These are phyloP conservation scores for Teunomyces cretensis DNA, from an alignment of 805 yeast species.

Conservation along the genomic window DNA sequence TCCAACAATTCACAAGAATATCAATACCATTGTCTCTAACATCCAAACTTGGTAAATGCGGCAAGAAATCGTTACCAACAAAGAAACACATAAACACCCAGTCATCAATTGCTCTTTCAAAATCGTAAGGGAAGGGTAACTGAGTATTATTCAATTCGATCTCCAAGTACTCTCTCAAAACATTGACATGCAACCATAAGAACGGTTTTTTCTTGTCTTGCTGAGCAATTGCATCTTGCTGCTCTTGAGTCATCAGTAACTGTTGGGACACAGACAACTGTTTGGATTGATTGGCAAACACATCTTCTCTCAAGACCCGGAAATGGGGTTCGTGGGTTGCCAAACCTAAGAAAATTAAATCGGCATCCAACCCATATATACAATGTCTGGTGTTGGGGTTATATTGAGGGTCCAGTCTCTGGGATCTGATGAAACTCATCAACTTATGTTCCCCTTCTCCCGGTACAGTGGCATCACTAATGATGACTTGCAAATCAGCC, in stretches of 20 bases:
- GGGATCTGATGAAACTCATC: conserved; percentile 92
- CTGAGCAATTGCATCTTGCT: conserved; percentile 40
- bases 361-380: conserved; percentile 97
- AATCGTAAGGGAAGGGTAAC: conserved; percentile 71
- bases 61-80: conserved; percentile 97
- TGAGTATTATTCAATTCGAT: conserved; percentile 75
- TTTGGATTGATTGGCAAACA: conserved; percentile 73
- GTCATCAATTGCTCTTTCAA: conserved; percentile 96
- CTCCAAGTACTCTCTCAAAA: conserved; percentile 82
- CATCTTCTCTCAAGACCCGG: conserved; percentile 91
- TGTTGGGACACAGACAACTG: conserved; percentile 48
- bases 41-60: conserved; percentile 91
- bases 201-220: conserved; percentile 72
- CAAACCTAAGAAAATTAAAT: conserved; percentile 89
- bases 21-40: conserved; percentile 95
- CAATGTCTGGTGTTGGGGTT: conserved; percentile 94
- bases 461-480: conserved; percentile 95
- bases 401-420: conserved; percentile 81
- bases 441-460: conserved; percentile 99
- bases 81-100: conserved; percentile 99
- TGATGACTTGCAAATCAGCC: conserved; percentile 83
- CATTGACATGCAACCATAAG: conserved; percentile 88
- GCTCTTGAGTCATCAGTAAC: conserved; percentile 60
- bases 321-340: conserved; percentile 99
- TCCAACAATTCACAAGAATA: conserved; percentile 79